Conservation (phyloP, 2,329 filamentous ascomycete species). For the Aspergillus alliaceus region DNA sequence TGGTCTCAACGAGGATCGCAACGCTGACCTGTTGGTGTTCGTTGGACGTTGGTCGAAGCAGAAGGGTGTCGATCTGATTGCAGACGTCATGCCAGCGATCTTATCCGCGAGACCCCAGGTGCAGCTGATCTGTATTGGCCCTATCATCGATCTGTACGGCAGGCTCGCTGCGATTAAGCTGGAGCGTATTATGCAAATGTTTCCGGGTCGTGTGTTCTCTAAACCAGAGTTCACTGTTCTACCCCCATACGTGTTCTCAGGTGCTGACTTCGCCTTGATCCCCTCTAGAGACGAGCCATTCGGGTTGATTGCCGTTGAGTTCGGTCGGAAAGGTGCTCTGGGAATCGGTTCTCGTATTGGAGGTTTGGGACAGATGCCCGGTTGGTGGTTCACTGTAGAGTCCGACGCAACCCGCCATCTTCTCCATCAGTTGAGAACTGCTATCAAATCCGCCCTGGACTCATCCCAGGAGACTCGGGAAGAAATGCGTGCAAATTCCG, state of each 20-base stretch:
- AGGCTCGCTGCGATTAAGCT: slow-evolving; percentile 68
- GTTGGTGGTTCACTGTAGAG: slow-evolving; percentile 70
- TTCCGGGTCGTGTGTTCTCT: slow-evolving; percentile 64
- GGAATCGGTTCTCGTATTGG: slow-evolving; percentile 67
- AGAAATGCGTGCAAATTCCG: slow-evolving; percentile 64
- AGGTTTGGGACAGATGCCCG: slow-evolving; percentile 68
- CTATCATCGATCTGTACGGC: slow-evolving; percentile 67
- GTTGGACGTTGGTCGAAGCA: slow-evolving; percentile 70
- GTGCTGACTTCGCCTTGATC: slow-evolving; percentile 68
- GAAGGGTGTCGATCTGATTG: slow-evolving; percentile 68
- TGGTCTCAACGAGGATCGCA: slow-evolving; percentile 59
- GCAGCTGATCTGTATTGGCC: slow-evolving; percentile 64
- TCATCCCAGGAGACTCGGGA: slow-evolving; percentile 58
- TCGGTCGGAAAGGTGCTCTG: slow-evolving; percentile 66
- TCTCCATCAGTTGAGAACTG: slow-evolving; percentile 64
- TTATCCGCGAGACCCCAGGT: slow-evolving; percentile 60
- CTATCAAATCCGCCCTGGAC: slow-evolving; percentile 61
- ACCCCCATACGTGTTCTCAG: slow-evolving; percentile 65
- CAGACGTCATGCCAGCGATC: slow-evolving; percentile 65
- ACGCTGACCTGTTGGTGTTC: slow-evolving; percentile 67
- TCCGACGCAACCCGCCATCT: slow-evolving; percentile 63
- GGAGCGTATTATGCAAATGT: slow-evolving; percentile 64
- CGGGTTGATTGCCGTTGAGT: slow-evolving; percentile 67
- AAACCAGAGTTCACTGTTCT: slow-evolving; percentile 67
- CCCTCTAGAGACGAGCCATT: slow-evolving; percentile 70